Evolutionary conservation across 768 basidiomycete species (phyloP), one percentile per base, ranked within the genome.

Genomic region (Podaxis sp.): DNA sequence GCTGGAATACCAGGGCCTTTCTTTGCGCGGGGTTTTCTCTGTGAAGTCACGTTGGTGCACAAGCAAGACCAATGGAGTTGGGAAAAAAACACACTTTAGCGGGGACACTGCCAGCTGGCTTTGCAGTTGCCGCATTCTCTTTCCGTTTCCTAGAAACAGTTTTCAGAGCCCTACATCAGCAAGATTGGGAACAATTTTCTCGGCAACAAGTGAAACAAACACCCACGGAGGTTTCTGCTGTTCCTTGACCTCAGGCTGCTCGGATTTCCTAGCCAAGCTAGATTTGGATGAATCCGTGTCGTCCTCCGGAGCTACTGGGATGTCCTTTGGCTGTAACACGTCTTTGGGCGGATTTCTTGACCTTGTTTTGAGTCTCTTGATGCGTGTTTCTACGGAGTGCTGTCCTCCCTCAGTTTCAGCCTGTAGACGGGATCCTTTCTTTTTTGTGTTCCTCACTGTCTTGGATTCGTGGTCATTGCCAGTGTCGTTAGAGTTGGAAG

Each of bases 81-180:
- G 19, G 9, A 22, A 19, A 59, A 22, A 38, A 2, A 19, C 47
- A 51, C 52, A 63, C 64, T 27, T 63, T 59, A 24, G 53, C 36
- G 4, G 40, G 4, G 15, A 15, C 46, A 37, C 54, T 17, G 4
- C 36, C 49, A 5, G 36, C 33, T 11, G 41, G 43, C 46, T 25
- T 49, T 24, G 53, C 43, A 11, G 64, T 50, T 37, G 62, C n/a
- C 2, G 52, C 46, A 46, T 77, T 77, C 53, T 78, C 77, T 63
- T 79, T 77, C n/a, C 72, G 65, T 61, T 72, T 73, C 47, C 68
- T 72, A 40, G 72, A 74, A 63, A 15, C 27, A 47, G 52, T 61
- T 61, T 61, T 55, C 19, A n/a, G 22, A 27, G 53, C 7, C 29
- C 54, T 55, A 37, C 15, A 55, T 55, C 3, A 55, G 46, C 33